phyloP scores from a whole-genome alignment of 495 filamentous ascomycete species.

The Saxophila tyrrhenica region DNA sequence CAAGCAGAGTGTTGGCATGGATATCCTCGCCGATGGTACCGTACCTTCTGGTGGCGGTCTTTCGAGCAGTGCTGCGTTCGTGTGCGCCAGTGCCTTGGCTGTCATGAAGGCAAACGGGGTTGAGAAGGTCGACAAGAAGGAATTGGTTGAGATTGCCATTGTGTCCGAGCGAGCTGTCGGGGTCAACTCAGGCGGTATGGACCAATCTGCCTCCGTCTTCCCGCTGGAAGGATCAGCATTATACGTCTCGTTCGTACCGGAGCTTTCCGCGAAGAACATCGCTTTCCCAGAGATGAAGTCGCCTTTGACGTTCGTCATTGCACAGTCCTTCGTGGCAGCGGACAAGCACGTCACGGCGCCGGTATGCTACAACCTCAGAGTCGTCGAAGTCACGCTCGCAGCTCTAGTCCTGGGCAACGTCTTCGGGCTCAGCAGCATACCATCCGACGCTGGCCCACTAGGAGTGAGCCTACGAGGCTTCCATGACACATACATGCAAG shows the following conservation, averaged over 20 bases:
- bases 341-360: constrained; percentile 92
- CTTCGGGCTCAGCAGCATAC: constrained; percentile 48
- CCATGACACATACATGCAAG: constrained; percentile 66
- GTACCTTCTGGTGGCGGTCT: constrained; percentile 87
- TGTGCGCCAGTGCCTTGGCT: constrained; percentile 79
- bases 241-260: constrained; percentile 80
- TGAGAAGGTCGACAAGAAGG: constrained; percentile 68
- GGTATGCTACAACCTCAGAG: constrained; percentile 89
- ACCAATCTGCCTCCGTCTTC: constrained; percentile 96
- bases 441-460: constrained; percentile 70
- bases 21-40: constrained; percentile 80
- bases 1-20: constrained; percentile 58
- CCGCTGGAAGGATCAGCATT: constrained; percentile 72
- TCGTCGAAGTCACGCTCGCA: constrained; percentile 88
- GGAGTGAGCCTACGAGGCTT: constrained; percentile 76
- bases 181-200: constrained; percentile 95
- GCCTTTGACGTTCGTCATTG: constrained; percentile 82
- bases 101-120: constrained; percentile 80
- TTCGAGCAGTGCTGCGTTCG: constrained; percentile 88
- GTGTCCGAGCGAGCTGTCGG: constrained; percentile 90
- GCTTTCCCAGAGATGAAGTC: constrained; percentile 74
- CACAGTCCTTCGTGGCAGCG: constrained; percentile 83
- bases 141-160: constrained; percentile 79
- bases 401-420: constrained; percentile 60
- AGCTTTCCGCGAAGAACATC: constrained; percentile 62